Evolutionary conservation across 2,329 filamentous ascomycete species (phyloP).

Genomic region (Colletotrichum higginsianum): DNA sequence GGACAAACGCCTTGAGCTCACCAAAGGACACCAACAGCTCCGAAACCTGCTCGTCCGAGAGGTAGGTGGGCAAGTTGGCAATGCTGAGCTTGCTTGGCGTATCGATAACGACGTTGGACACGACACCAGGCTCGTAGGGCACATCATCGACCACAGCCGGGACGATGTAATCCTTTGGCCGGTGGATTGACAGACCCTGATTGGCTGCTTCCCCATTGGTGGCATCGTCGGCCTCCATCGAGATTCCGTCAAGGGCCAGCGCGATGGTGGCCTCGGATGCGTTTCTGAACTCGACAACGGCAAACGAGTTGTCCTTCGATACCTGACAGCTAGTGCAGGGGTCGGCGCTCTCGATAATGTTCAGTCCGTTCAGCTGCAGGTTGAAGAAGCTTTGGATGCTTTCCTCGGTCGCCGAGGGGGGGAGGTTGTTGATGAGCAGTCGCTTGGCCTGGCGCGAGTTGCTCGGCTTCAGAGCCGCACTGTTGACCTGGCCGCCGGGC

Average conservation of each 20-base stretch:
- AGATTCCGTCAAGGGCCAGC: conserved; percentile 89
- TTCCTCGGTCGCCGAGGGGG: conserved; percentile 81
- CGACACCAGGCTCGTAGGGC: conserved; percentile 80
- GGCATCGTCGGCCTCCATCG: conserved; percentile 82
- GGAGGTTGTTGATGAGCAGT: conserved; percentile 88
- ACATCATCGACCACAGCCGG: conserved; percentile 83
- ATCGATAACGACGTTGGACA: conserved; percentile 88
- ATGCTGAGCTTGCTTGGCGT: conserved; percentile 96
- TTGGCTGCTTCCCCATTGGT: conserved; percentile 65
- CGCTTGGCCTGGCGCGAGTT: conserved; percentile 96
- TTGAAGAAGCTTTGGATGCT: conserved; percentile 90
- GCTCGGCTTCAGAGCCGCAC: conserved; percentile 88
- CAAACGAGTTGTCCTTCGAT: conserved; percentile 84
- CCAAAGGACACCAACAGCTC: conserved; percentile 94
- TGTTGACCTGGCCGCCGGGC: conserved; percentile 79
- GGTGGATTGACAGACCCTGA: conserved; percentile 80
- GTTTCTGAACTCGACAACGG: conserved; percentile 91
- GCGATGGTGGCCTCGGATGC: conserved; percentile 91
- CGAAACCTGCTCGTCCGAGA: conserved; percentile 91
- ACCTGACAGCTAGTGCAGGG: conserved; percentile 89
- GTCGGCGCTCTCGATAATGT: conserved; percentile 86
- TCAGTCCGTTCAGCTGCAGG: conserved; percentile 95
- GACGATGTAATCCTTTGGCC: conserved; percentile 98
- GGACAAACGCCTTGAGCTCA: conserved; percentile 89
- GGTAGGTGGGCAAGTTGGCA: conserved; percentile 87